Evolutionary conservation across 2,329 filamentous ascomycete species (phyloP).

Genomic region (Dryadomyces quercivorus): DNA sequence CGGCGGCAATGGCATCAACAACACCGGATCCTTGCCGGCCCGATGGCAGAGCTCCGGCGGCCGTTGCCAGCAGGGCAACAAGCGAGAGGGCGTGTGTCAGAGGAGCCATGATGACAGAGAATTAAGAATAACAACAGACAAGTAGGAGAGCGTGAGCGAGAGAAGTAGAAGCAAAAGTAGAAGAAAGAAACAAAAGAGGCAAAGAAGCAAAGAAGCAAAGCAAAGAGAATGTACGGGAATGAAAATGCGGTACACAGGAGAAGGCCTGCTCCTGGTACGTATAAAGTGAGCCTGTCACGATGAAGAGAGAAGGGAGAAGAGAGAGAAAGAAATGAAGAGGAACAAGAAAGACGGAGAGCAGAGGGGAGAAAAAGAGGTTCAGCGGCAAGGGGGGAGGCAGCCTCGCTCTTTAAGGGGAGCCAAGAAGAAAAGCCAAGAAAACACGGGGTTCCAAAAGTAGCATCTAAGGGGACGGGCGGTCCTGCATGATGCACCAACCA

Average conservation of each 20-base stretch:
- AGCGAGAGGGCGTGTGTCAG: conserved; percentile 6
- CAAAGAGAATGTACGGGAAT: neutral
- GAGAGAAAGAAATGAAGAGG: neutral
- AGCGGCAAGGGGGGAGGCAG: neutral
- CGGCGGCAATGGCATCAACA: too few relatives aligned
- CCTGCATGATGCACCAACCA: neutral
- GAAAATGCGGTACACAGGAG: neutral
- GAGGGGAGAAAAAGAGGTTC: neutral
- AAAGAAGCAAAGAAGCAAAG: too few relatives aligned
- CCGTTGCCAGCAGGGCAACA: conserved; percentile 5
- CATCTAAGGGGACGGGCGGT: neutral
- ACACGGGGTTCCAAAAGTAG: neutral
- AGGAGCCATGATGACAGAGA: conserved; percentile 14
- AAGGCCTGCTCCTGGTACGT: neutral
- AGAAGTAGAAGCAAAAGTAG: neutral
- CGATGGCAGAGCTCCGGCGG: neutral
- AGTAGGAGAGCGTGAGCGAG: neutral
- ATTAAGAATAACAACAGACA: neutral
- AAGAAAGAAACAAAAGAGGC: neutral
- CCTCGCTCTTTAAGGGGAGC: neutral
- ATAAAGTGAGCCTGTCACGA: neutral
- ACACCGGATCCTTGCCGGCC: too few relatives aligned
- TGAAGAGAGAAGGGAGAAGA: neutral
- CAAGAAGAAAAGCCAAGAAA: neutral
- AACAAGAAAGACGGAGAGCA: neutral